Conservation (phyloP, 192 early-diverging fungal genomes). For the Backusella psychrophila region DNA sequence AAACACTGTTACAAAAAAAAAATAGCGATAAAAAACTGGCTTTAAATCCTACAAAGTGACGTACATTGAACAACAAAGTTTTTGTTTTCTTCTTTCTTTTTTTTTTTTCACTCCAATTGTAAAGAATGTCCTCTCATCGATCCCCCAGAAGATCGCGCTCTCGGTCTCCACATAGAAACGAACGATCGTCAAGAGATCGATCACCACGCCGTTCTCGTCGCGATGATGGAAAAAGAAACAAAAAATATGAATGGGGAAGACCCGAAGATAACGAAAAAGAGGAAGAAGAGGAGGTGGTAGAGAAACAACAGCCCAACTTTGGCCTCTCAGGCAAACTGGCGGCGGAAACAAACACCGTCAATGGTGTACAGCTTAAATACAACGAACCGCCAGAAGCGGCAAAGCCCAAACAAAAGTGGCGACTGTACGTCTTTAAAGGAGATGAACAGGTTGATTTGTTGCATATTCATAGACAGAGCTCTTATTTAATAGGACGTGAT, state of each 20-base stretch:
- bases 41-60: neutral
- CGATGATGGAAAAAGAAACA: conserved; percentile 10
- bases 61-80: neutral
- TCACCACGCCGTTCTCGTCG: conserved; percentile 25
- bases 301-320: conserved; percentile 81
- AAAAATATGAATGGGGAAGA: conserved; percentile 40
- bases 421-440: conserved; percentile 94
- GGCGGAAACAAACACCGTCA: conserved; percentile 84
- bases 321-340: conserved; percentile 83
- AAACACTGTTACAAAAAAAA: neutral
- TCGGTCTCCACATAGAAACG: neutral
- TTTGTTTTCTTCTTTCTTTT: neutral
- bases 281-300: conserved; percentile 34
- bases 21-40: neutral
- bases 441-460: conserved; percentile 85
- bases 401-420: conserved; percentile 70
- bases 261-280: conserved; percentile 28
- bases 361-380: conserved; percentile 89
- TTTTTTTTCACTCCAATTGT: no score
- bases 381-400: conserved; percentile 90
- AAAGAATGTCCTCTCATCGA: conserved; percentile 11
- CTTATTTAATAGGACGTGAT: conserved; percentile 86
- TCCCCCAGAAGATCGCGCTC: conserved; percentile 2
- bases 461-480: conserved; percentile 82
- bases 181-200: neutral